phyloP scores from a whole-genome alignment of 2,329 filamentous ascomycete genomes.

The Diaporthe sp. region DNA sequence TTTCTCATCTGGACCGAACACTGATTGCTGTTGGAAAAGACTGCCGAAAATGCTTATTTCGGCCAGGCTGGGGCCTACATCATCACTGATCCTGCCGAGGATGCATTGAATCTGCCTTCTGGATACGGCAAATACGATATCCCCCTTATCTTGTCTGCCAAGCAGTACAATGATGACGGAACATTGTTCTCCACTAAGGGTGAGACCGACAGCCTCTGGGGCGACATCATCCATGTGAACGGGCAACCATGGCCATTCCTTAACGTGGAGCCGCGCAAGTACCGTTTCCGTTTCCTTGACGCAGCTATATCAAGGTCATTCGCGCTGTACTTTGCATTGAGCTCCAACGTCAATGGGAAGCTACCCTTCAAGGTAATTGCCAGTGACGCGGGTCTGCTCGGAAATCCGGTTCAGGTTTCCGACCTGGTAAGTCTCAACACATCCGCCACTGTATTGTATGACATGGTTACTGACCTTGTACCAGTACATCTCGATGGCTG shows the following conservation, averaged over 20 bases:
- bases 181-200: slow-evolving; percentile 61
- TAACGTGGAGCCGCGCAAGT: slow-evolving; percentile 72
- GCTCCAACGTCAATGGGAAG: slow-evolving; percentile 47
- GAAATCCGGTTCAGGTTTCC: slow-evolving; percentile 57
- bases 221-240: slow-evolving; percentile 72
- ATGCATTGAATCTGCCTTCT: slow-evolving; percentile 62
- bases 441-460: neutral
- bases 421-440: slow-evolving; percentile 48
- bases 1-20: slow-evolving; percentile 11
- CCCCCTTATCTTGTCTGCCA: slow-evolving; percentile 63
- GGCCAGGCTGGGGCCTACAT: slow-evolving; percentile 71
- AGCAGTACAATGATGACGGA: slow-evolving; percentile 66
- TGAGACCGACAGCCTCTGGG: slow-evolving; percentile 64
- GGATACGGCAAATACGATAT: slow-evolving; percentile 67
- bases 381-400: slow-evolving; percentile 67
- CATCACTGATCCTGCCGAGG: slow-evolving; percentile 64
- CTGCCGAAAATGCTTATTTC: slow-evolving; percentile 68
- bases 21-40: slow-evolving; percentile 50
- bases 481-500: slow-evolving; percentile 64
- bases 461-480: neutral
- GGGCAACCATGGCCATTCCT: slow-evolving; percentile 72
- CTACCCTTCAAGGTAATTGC: slow-evolving; percentile 67
- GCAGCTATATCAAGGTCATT: slow-evolving; percentile 63
- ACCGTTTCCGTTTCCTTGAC: slow-evolving; percentile 69
- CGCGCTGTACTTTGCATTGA: slow-evolving; percentile 60